Percentiles rank a stretch among this genome's conserved stretches.
Evolutionary conservation across 1,139 yeast genomes (phyloP).

Genomic region (Diutina catenulata): DNA sequence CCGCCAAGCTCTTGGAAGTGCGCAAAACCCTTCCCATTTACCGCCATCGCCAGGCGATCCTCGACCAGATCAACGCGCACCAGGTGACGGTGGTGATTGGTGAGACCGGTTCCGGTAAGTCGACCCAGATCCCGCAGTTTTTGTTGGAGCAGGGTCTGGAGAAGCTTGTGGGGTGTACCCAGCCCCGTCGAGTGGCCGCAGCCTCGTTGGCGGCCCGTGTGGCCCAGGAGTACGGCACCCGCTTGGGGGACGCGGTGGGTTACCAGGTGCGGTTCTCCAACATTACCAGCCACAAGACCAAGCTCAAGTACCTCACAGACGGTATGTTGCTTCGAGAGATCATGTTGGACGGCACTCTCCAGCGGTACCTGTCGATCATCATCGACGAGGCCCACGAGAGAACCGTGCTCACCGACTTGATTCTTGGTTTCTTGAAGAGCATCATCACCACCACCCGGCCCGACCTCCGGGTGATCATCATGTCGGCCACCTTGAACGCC

Average conservation of each 20-base stretch:
- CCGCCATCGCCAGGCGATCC: conserved; percentile 18
- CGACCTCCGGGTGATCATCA: conserved; percentile 49
- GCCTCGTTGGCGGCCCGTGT: conserved; percentile 89
- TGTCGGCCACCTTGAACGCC: conserved; percentile 97
- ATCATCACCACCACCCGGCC: conserved; percentile 39
- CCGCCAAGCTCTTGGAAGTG: background rate
- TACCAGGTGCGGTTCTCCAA: conserved; percentile 77
- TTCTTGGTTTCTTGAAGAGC: conserved; percentile 77
- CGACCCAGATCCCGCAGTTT: conserved; percentile 95
- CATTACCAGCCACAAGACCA: conserved; percentile 35
- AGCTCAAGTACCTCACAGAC: conserved; percentile 80
- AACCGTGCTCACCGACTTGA: conserved; percentile 79
- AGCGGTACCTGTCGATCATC: conserved; percentile 63
- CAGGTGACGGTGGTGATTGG: conserved; percentile 80
- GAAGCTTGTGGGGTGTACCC: conserved; percentile 77
- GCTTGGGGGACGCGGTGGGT: conserved; percentile 78
- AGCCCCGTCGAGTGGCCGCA: conserved; percentile 97
- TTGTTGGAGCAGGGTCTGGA: conserved; percentile 32
- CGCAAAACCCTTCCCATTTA: conserved; percentile 1
- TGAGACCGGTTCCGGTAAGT: conserved; percentile 97
- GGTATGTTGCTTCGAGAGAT: conserved; percentile 94
- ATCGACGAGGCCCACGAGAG: conserved; percentile 98
- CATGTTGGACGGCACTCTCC: conserved; percentile 59
- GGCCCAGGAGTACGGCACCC: conserved; percentile 74
- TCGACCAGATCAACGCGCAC: conserved; percentile 40